Evolutionary conservation across 2,329 filamentous ascomycete species (phyloP).

Genomic region (Thermomyces lanuginosus): DNA sequence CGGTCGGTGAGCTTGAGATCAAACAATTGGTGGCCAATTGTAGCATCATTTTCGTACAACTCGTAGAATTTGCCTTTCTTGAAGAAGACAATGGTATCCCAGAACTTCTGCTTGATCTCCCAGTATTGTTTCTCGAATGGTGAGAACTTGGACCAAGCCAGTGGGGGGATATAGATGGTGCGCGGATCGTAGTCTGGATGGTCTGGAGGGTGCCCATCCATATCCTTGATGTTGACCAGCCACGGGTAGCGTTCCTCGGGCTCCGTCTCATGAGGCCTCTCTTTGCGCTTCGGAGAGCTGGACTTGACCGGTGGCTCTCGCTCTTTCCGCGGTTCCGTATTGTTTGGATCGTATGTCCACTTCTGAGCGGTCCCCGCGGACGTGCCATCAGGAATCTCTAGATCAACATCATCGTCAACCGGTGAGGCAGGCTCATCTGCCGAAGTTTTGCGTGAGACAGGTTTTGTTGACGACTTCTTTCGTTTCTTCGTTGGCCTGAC

Average conservation of each 20-base stretch:
- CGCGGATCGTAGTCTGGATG: constrained; percentile 83
- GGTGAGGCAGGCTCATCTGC: constrained; percentile 31
- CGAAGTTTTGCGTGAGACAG: constrained; percentile 21
- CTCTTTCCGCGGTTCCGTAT: constrained; percentile 35
- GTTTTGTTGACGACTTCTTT: constrained; percentile 41
- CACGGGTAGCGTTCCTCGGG: constrained; percentile 78
- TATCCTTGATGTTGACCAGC: constrained; percentile 73
- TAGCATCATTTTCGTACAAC: constrained; percentile 93
- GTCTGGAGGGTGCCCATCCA: constrained; percentile 59
- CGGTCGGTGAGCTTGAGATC: constrained; percentile 94
- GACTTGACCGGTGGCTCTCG: constrained; percentile 25
- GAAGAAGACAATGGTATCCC: constrained; percentile 97
- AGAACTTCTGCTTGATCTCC: constrained; percentile 97
- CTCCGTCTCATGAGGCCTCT: constrained; percentile 63
- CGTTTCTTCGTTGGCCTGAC: constrained; percentile 50
- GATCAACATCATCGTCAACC: constrained; percentile 38
- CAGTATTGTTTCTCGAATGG: constrained; percentile 97
- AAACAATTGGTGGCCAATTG: constrained; percentile 88
- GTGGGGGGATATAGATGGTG: constrained; percentile 75
- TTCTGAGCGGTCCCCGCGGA: constrained; percentile 56
- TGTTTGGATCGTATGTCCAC: constrained; percentile 59
- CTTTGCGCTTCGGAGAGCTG: constrained; percentile 25
- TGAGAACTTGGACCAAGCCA: constrained; percentile 68
- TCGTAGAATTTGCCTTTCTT: constrained; percentile 99
- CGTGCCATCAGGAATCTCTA: constrained; percentile 37